These are phyloP conservation scores for Trametes cinnabarina DNA, from an alignment of 768 basidiomycete genomes.

Conservation along the genomic window DNA sequence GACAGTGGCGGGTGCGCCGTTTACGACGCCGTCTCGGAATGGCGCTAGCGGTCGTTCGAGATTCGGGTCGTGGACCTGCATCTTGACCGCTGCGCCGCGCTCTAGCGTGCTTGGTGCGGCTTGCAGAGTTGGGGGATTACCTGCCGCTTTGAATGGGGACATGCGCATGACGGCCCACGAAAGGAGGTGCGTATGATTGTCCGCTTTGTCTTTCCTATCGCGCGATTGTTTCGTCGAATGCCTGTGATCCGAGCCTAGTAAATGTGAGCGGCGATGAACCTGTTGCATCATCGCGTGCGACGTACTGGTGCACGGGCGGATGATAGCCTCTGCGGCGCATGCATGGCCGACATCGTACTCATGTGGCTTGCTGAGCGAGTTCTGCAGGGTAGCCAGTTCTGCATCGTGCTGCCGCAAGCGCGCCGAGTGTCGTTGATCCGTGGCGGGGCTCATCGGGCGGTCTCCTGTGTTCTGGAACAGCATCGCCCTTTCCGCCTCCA, in stretches of 20 bases:
- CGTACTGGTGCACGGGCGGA: constrained; percentile 18
- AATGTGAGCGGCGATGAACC: not conserved
- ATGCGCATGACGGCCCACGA: constrained; percentile 20
- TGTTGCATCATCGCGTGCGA: not conserved
- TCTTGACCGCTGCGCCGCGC: constrained; percentile 15
- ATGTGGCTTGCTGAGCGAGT: constrained; percentile 10
- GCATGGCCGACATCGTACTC: constrained; percentile 18
- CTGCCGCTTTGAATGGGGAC: constrained; percentile 1
- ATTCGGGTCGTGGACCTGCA: constrained; percentile 19
- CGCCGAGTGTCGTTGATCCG: not conserved
- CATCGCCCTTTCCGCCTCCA: constrained; percentile 2
- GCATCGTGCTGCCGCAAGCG: constrained; percentile 7
- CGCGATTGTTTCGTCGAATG: not conserved
- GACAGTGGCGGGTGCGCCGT: constrained; percentile 19
- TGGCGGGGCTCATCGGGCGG: not conserved
- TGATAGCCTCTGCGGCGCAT: constrained; percentile 19
- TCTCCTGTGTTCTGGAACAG: not conserved
- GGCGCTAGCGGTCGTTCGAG: constrained; percentile 19
- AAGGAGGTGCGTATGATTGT: constrained; percentile 20
- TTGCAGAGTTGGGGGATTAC: constrained; percentile 15
- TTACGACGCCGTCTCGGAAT: constrained; percentile 18
- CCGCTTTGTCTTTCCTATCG: not conserved
- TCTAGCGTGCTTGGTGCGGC: constrained; percentile 12
- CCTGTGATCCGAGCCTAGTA: constrained; percentile 2
- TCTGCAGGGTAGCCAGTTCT: not conserved